These are phyloP conservation scores for Schoenoplectus tabernaemontani DNA, from an alignment of 202 grass and related monocot species.

Conservation along the genomic window DNA sequence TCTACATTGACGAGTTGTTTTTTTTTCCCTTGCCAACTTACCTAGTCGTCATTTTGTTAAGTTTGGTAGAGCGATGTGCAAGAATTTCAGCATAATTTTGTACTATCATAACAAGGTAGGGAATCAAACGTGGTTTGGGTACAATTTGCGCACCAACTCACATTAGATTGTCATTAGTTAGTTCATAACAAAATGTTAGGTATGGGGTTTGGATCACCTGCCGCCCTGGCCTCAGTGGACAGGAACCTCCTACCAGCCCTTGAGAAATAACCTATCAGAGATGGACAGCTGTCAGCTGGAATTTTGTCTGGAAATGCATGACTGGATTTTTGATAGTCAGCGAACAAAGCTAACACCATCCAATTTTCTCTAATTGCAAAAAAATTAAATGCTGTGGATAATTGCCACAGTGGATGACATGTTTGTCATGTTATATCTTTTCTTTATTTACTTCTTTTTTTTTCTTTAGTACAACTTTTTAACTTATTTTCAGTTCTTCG, in stretches of 20 bases:
- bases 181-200: background rate
- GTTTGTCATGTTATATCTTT: background rate
- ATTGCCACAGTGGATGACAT: background rate
- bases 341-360: background rate
- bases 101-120: background rate
- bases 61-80: background rate
- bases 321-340: background rate
- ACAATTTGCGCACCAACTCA: background rate
- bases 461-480: background rate
- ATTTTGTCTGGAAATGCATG: constrained; percentile 13
- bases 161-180: background rate
- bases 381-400: background rate
- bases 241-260: constrained; percentile 10
- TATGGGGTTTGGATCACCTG: constrained; percentile 5
- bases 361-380: background rate
- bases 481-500: background rate
- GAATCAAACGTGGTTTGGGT: background rate
- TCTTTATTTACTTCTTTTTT: background rate
- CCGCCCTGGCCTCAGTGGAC: background rate
- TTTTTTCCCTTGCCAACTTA: background rate
- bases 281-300: background rate
- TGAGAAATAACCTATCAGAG: background rate
- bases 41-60: background rate
- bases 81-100: background rate
- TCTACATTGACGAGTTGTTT: too few relatives aligned